phyloP scores from a whole-genome alignment of 75 land plant species.

The Chamaecyparis obtusa region DNA sequence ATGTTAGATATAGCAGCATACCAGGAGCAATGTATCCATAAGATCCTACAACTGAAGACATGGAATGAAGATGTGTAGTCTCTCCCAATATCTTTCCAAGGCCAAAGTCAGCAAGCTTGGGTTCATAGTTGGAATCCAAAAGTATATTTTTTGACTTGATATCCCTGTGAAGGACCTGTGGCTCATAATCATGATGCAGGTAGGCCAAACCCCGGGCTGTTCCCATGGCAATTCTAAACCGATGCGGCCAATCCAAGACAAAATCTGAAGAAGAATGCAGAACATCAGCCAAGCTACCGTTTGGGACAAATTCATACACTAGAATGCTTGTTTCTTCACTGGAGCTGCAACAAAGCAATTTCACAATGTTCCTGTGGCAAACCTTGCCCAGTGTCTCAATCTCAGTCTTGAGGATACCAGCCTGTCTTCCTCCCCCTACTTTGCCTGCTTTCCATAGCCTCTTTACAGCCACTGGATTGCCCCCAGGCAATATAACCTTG shows the following conservation, averaged over 20 bases:
- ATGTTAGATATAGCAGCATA: slow-evolving; percentile 19
- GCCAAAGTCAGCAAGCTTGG: slow-evolving; percentile 68
- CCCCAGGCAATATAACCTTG: slow-evolving; percentile 43
- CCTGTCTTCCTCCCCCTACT: slow-evolving; percentile 15
- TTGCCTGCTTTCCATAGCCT: slow-evolving; percentile 35
- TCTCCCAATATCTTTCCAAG: slow-evolving; percentile 58
- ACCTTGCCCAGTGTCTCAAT: slow-evolving; percentile 69
- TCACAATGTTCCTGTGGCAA: slow-evolving; percentile 71
- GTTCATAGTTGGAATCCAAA: slow-evolving; percentile 54
- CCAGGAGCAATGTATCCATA: slow-evolving; percentile 72
- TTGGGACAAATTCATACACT: slow-evolving; percentile 68
- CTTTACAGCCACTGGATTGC: slow-evolving; percentile 75
- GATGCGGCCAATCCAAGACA: slow-evolving; percentile 35
- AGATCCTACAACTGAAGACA: slow-evolving; percentile 40
- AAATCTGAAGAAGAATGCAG: slow-evolving; percentile 30
- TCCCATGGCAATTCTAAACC: slow-evolving; percentile 55
- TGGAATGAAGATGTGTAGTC: slow-evolving; percentile 25
- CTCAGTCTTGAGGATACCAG: slow-evolving; percentile 42
- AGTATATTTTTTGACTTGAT: slow-evolving; percentile 70
- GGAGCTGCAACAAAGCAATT: slow-evolving; percentile 61
- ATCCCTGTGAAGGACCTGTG: slow-evolving; percentile 69
- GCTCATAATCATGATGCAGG: slow-evolving; percentile 70
- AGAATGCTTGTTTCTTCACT: slow-evolving; percentile 52
- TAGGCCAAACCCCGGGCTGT: slow-evolving; percentile 71
- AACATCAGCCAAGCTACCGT: slow-evolving; percentile 73